These are phyloP conservation scores for Penicillium sp. DNA, from an alignment of 2,329 filamentous ascomycete genomes.

Conservation along the genomic window DNA sequence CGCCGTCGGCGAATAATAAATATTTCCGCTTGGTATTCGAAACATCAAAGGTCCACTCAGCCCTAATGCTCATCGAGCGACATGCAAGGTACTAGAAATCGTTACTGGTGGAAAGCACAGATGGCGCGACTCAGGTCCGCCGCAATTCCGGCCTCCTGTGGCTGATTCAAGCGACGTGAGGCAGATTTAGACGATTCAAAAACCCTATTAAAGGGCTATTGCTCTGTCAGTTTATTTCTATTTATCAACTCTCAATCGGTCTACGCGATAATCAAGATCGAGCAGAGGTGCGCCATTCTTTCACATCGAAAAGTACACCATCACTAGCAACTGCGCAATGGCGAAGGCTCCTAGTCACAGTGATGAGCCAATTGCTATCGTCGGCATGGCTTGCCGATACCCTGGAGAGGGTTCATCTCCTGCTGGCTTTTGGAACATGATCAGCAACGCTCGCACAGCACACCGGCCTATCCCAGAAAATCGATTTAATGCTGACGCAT, in stretches of 20 bases:
- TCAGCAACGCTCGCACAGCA: conserved; percentile 2
- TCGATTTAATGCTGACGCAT: conserved; percentile 6
- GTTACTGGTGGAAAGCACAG: not conserved
- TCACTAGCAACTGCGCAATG: not conserved
- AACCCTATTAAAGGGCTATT: not conserved
- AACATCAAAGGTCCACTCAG: not conserved
- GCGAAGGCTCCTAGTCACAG: not conserved
- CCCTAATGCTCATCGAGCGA: not conserved
- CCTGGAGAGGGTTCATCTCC: conserved; percentile 3
- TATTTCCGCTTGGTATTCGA: not conserved
- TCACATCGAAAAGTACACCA: too few relatives aligned
- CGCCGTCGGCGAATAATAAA: not conserved
- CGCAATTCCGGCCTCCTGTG: not conserved
- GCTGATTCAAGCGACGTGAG: not conserved
- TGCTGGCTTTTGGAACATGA: conserved; percentile 13
- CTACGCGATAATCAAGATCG: too few relatives aligned
- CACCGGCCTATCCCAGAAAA: not conserved
- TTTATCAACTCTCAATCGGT: not conserved
- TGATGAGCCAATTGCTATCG: conserved; percentile 10
- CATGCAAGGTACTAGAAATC: not conserved
- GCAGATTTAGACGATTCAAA: too few relatives aligned
- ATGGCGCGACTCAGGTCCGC: not conserved
- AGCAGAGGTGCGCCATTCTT: too few relatives aligned
- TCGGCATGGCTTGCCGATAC: conserved; percentile 10
- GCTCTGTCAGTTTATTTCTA: not conserved